Evolutionary conservation across 257 asterid genomes (phyloP).

Genomic region (Anisodus acutangulus): DNA sequence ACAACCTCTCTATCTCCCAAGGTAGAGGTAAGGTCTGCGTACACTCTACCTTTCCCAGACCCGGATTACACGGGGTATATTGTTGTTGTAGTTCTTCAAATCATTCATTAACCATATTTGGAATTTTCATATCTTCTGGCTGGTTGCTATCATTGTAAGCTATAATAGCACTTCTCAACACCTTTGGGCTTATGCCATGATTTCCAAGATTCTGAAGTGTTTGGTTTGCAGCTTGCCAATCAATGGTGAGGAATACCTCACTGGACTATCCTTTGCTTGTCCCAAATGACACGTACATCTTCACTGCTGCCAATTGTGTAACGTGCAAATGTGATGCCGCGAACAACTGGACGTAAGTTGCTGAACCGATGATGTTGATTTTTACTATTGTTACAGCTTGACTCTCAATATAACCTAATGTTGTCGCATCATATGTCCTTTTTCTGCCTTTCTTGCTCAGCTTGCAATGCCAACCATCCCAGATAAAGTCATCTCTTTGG

Average conservation of each 20-base stretch:
- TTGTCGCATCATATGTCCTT: neutral
- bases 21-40: no score
- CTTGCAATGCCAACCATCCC: constrained; percentile 66
- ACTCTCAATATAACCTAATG: neutral
- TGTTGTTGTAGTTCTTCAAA: neutral
- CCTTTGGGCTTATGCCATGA: neutral
- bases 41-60: no score
- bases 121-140: neutral
- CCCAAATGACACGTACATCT: constrained; percentile 57
- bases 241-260: constrained; percentile 54
- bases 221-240: constrained; percentile 66
- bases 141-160: neutral
- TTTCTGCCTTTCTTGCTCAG: constrained; percentile 40
- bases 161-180: neutral
- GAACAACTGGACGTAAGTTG: constrained; percentile 65
- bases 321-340: constrained; percentile 72
- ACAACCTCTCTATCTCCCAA: no score
- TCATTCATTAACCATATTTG: constrained; percentile 9
- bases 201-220: constrained; percentile 23
- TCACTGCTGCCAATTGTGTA: constrained; percentile 77
- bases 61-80: no score
- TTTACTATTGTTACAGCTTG: neutral
- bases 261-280: constrained; percentile 75
- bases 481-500: constrained; percentile 47
- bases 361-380: neutral